phyloP scores from a whole-genome alignment of 2,329 filamentous ascomycete species.

The Alternaria ventricosa region DNA sequence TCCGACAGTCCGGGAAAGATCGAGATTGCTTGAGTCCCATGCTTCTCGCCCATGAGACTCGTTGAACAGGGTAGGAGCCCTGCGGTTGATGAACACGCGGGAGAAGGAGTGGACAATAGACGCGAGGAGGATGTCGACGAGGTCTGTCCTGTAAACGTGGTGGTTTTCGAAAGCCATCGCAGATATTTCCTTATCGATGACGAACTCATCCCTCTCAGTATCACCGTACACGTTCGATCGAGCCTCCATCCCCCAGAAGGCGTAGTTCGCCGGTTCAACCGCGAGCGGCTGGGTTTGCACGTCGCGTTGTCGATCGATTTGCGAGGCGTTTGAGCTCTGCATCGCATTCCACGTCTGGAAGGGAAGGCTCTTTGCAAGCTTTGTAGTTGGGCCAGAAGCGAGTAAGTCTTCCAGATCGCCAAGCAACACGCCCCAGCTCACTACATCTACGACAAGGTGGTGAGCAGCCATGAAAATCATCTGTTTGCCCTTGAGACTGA shows the following conservation, averaged over 20 bases:
- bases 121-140: conserved; percentile 62
- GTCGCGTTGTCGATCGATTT: conserved; percentile 12
- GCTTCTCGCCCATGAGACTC: conserved; percentile 48
- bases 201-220: conserved; percentile 37
- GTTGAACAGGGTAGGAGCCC: conserved; percentile 57
- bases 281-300: conserved; percentile 15
- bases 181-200: conserved; percentile 26
- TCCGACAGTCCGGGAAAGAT: conserved; percentile 64
- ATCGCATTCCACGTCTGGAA: conserved; percentile 42
- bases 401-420: conserved; percentile 42
- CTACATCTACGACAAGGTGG: conserved; percentile 44
- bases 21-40: conserved; percentile 54
- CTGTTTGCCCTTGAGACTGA: conserved; percentile 28
- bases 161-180: conserved; percentile 37
- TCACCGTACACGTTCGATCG: conserved; percentile 39
- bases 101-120: conserved; percentile 63
- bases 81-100: conserved; percentile 61
- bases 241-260: conserved; percentile 41
- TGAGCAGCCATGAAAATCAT: conserved; percentile 40
- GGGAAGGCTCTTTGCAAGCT: conserved; percentile 29
- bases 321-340: conserved; percentile 27
- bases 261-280: conserved; percentile 28
- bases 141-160: conserved; percentile 59
- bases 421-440: conserved; percentile 43
- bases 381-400: conserved; percentile 9